Conservation (phyloP, 768 basidiomycete species). For the Daedaleopsis nitida region DNA sequence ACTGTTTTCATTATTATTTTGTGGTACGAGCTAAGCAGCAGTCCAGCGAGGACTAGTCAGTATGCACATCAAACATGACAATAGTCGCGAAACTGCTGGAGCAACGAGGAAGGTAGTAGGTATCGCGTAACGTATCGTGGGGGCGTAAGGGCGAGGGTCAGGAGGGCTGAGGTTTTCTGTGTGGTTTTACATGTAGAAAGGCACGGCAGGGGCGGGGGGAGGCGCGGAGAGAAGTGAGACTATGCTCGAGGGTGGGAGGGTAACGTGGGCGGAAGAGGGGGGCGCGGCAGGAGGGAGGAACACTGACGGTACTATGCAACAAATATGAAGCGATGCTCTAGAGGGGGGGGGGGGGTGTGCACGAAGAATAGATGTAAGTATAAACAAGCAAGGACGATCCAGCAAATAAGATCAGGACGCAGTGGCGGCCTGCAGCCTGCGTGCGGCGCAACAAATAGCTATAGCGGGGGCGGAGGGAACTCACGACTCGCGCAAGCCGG, state of each 20-base stretch:
- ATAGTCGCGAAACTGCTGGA: constrained; percentile 12
- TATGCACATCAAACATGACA: neutral
- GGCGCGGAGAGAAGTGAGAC: neutral
- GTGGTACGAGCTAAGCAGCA: neutral
- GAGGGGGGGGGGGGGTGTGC: constrained; percentile 7
- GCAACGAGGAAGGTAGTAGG: constrained; percentile 13
- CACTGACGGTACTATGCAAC: constrained; percentile 14
- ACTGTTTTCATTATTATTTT: neutral
- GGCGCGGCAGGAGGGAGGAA: neutral
- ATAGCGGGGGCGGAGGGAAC: neutral
- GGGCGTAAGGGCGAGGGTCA: neutral
- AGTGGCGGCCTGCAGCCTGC: neutral
- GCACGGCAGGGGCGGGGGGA: neutral
- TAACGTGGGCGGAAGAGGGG: neutral
- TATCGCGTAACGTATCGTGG: constrained; percentile 24
- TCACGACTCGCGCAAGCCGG: neutral
- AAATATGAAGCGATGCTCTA: constrained; percentile 14
- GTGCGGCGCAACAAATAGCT: neutral
- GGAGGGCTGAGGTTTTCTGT: neutral
- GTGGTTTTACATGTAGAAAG: constrained; percentile 1
- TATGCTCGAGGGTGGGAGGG: neutral
- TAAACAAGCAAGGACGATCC: constrained; percentile 13
- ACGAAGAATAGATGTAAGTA: constrained; percentile 21
- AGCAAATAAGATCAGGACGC: neutral
- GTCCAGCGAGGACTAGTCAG: neutral